These are phyloP conservation scores for Xylaria sp. DNA, from an alignment of 2,329 filamentous ascomycete species.

Conservation along the genomic window DNA sequence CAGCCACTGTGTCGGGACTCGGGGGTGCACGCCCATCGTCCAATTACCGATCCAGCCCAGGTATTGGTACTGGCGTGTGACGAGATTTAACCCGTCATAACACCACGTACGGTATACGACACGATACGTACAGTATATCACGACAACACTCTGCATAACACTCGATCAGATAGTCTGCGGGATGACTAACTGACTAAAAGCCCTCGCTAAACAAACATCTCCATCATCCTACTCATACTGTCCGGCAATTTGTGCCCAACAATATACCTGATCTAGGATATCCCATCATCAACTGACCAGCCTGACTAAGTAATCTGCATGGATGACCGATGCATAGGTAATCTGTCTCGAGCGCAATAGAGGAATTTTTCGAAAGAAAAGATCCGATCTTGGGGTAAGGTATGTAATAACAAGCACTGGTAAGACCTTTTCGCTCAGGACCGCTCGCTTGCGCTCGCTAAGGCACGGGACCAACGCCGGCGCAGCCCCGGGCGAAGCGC, in stretches of 20 bases:
- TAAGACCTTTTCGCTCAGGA: no score
- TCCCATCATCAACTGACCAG: constrained; percentile 5
- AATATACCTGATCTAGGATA: neutral
- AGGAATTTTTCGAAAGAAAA: neutral
- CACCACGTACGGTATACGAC: neutral
- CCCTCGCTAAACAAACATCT: neutral
- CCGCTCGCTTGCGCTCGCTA: constrained; percentile 6
- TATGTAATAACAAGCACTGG: constrained; percentile 1
- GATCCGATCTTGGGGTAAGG: neutral
- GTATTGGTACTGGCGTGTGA: neutral
- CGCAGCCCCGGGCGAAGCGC: neutral
- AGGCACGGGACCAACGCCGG: constrained; percentile 6
- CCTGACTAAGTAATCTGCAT: constrained; percentile 1
- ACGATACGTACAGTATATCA: neutral
- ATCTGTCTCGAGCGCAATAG: neutral
- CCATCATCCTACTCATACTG: neutral
- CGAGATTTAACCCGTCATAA: neutral
- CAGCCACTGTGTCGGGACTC: constrained; percentile 27
- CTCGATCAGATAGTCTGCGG: neutral
- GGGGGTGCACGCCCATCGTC: constrained; percentile 1
- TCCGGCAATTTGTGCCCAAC: neutral
- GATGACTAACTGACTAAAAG: neutral
- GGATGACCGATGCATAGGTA: constrained; percentile 5
- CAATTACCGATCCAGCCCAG: neutral
- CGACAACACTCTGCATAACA: neutral